Percentiles rank a stretch among this genome's conserved stretches.
These are phyloP conservation scores for Sequoiadendron giganteum DNA, from an alignment of 75 land plant species.

Conservation along the genomic window DNA sequence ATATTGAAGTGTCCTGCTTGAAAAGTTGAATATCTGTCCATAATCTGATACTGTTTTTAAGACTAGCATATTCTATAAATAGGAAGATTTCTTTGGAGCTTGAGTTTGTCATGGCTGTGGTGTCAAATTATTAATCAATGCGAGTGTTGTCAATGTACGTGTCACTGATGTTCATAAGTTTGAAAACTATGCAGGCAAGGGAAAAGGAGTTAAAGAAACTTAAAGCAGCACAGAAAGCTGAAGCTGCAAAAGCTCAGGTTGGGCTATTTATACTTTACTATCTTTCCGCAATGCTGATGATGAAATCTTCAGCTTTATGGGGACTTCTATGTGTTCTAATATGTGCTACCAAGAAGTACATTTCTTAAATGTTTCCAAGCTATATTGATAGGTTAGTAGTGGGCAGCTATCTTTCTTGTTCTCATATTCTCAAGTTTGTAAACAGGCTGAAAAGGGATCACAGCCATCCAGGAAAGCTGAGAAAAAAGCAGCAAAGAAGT, in stretches of 20 bases:
- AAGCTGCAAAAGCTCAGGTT: conserved; percentile 57
- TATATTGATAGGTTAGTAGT: neutral
- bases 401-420: neutral
- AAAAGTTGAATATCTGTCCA: neutral
- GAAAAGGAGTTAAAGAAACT: conserved; percentile 78
- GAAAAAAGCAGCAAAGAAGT: conserved; percentile 50
- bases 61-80: neutral
- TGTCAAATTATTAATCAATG: neutral
- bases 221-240: conserved; percentile 74
- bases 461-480: conserved; percentile 51
- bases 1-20: neutral
- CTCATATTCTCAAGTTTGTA: neutral
- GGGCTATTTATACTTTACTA: neutral
- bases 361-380: neutral
- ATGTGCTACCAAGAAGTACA: neutral
- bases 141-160: neutral
- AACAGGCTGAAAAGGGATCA: conserved; percentile 49
- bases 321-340: neutral
- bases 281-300: neutral
- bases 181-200: conserved; percentile 48
- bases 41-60: neutral
- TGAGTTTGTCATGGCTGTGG: neutral
- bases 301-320: neutral
- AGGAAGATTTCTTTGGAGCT: neutral
- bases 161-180: neutral